Percentiles rank a stretch among this genome's conserved stretches.
Conservation (phyloP, 176 grass and related monocot genomes). For the Paspalum vaginatum region DNA sequence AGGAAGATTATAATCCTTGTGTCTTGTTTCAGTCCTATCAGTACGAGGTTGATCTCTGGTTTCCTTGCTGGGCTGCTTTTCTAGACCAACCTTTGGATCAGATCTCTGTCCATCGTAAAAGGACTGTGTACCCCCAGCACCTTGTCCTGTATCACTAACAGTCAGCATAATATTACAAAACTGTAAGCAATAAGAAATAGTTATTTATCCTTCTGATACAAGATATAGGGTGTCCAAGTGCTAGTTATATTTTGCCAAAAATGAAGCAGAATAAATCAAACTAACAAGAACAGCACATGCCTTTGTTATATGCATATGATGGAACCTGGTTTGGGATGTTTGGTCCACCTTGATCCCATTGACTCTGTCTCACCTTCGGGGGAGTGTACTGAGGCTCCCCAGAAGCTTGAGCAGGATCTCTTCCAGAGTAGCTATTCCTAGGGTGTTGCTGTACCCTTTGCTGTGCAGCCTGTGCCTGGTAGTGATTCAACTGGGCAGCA, state of each 20-base stretch:
- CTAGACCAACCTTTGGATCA: conserved; percentile 67
- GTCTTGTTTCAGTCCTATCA: conserved; percentile 51
- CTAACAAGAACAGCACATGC: conserved; percentile 42
- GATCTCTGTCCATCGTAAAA: conserved; percentile 70
- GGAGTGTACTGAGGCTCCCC: conserved; percentile 58
- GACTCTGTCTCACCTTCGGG: conserved; percentile 61
- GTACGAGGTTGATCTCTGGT: conserved; percentile 46
- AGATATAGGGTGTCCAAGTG: conserved; percentile 2
- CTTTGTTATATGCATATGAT: conserved; percentile 60
- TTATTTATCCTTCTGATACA: conserved; percentile 4
- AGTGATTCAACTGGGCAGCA: conserved; percentile 68
- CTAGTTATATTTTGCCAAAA: conserved; percentile 5
- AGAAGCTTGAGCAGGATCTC: conserved; percentile 44
- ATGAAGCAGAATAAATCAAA: conserved; percentile 16
- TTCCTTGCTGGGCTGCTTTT: conserved; percentile 62
- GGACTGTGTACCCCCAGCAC: conserved; percentile 42
- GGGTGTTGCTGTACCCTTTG: conserved; percentile 64
- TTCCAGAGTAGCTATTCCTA: conserved; percentile 58
- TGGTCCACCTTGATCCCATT: conserved; percentile 72
- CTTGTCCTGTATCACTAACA: conserved; percentile 47
- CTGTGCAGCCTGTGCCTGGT: conserved; percentile 40
- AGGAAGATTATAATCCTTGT: conserved; percentile 59
- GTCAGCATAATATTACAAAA: conserved; percentile 24
- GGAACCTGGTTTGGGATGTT: conserved; percentile 46
- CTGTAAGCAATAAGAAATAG: conserved; percentile 11